phyloP scores from a whole-genome alignment of 139 green algal species.

The Coccomyxa sp. region DNA sequence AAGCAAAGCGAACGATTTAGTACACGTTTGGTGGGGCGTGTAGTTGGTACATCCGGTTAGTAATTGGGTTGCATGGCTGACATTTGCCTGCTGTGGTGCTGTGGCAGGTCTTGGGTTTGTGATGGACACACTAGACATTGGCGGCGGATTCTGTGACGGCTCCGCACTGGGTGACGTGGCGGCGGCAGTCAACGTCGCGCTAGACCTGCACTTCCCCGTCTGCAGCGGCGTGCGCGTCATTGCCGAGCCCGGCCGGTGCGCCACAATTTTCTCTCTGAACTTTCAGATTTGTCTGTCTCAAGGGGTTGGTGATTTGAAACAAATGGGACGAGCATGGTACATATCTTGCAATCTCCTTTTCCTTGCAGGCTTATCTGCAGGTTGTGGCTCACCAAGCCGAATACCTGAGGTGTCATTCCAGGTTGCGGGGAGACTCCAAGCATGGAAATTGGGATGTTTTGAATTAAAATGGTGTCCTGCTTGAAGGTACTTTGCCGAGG shows the following conservation, averaged over 20 bases:
- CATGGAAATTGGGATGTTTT: neutral
- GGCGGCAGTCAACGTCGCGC: conserved; percentile 73
- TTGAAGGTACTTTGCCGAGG: conserved; percentile 93
- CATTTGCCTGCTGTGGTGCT: neutral
- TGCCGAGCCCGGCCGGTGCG: conserved; percentile 81
- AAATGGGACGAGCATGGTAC: no score
- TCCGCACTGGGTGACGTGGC: conserved; percentile 69
- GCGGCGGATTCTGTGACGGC: conserved; percentile 86
- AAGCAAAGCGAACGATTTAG: no score
- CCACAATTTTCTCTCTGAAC: neutral
- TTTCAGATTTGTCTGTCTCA: neutral
- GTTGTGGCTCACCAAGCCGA: neutral
- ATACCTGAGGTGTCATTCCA: neutral
- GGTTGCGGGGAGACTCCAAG: neutral
- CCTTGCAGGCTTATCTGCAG: neutral
- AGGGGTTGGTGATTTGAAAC: no score
- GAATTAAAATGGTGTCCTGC: neutral
- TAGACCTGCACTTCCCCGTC: conserved; percentile 81
- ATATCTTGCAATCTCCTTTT: no score
- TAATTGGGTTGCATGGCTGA: neutral
- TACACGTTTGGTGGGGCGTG: no score
- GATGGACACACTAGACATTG: conserved; percentile 94
- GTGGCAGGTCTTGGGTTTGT: conserved; percentile 54
- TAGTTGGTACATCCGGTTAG: neutral
- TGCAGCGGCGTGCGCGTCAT: conserved; percentile 65